phyloP scores from a whole-genome alignment of 164 flowering plant species.

The Magnolia officinalis region DNA sequence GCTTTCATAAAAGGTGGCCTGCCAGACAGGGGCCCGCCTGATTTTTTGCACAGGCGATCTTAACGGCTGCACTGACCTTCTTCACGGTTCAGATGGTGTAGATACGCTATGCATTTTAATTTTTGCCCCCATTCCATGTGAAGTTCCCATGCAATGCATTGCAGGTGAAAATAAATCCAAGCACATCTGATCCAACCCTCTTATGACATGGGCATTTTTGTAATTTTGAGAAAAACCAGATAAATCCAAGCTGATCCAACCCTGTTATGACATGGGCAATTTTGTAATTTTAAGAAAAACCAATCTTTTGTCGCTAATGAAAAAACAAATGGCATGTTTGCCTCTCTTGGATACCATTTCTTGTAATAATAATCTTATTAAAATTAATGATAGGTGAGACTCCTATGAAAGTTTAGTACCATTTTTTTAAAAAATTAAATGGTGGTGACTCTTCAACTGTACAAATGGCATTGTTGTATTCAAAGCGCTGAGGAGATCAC shows the following conservation, averaged over 20 bases:
- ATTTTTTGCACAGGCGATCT: no score
- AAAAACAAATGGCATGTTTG: conserved; percentile 1
- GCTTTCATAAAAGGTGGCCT: no score
- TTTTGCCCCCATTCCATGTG: no score
- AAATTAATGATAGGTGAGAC: neutral
- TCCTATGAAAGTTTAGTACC: neutral
- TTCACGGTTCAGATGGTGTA: no score
- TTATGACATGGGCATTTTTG: neutral
- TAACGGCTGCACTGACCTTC: no score
- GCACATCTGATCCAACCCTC: neutral
- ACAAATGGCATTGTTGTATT: neutral
- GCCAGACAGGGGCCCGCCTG: no score
- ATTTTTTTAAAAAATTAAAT: no score
- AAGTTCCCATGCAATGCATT: neutral
- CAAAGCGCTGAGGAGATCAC: neutral
- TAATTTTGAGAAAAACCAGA: neutral
- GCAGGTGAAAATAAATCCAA: neutral
- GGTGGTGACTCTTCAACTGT: neutral
- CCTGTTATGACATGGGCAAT: neutral
- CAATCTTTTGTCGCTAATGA: neutral
- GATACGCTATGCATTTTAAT: no score
- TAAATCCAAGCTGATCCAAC: neutral
- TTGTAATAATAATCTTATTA: neutral
- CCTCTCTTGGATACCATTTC: conserved; percentile 1
- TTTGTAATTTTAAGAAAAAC: neutral